These are phyloP conservation scores for Schizophyllum commune DNA, from an alignment of 1,284 basidiomycete genomes.

Conservation along the genomic window DNA sequence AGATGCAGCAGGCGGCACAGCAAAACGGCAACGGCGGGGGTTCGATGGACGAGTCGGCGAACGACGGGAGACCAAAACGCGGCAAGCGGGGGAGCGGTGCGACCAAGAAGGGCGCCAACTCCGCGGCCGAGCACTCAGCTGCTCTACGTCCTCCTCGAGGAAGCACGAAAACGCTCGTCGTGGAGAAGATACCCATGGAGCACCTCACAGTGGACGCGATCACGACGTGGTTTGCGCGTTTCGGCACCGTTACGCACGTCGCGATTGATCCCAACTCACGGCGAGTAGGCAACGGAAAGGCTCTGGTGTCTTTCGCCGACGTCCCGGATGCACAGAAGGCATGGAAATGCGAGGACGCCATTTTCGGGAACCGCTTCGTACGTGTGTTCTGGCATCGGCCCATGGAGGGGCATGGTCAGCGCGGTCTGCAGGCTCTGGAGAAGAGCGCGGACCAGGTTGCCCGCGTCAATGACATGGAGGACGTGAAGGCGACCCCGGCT, in stretches of 20 bases:
- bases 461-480: constrained; percentile 33
- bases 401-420: constrained; percentile 78
- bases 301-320: constrained; percentile 82
- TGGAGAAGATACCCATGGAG: constrained; percentile 89
- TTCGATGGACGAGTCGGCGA: constrained; percentile 2
- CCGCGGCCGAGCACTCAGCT: background rate
- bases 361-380: constrained; percentile 92
- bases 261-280: constrained; percentile 66
- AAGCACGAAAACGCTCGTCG: constrained; percentile 80
- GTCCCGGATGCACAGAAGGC: constrained; percentile 84
- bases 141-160: constrained; percentile 45
- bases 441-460: constrained; percentile 69
- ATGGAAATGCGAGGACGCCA: constrained; percentile 89
- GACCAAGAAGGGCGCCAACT: background rate
- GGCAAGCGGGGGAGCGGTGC: background rate
- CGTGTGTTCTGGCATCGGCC: constrained; percentile 93
- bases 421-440: constrained; percentile 68
- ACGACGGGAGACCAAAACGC: constrained; percentile 5
- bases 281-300: constrained; percentile 39
- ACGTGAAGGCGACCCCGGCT: constrained; percentile 13
- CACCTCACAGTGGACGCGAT: constrained; percentile 74
- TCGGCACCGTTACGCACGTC: constrained; percentile 90
- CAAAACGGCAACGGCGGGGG: constrained; percentile 3
- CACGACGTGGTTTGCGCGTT: constrained; percentile 87
- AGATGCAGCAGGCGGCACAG: background rate